A percentile compares a stretch with the other conserved stretches of the same genome.
Conservation (phyloP, 768 basidiomycete genomes). For the Pleurotus citrinopileatus region DNA sequence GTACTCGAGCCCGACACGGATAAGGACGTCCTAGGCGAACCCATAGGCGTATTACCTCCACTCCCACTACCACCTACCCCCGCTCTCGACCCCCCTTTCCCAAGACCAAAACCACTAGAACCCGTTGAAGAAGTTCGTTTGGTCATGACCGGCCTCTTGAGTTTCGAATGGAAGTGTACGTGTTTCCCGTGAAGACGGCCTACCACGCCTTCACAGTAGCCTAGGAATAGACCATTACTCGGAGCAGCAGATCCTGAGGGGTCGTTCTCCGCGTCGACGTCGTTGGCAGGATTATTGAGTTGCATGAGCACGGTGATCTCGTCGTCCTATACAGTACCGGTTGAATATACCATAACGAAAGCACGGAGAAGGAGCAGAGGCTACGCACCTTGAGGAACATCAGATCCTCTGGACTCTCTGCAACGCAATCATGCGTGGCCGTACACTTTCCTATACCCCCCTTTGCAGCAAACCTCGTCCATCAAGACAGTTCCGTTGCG, state of each 20-base stretch:
- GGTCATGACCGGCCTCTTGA: conserved; percentile 79
- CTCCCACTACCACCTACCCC: not conserved
- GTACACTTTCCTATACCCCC: conserved; percentile 83
- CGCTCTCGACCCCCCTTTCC: not conserved
- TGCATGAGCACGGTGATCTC: conserved; percentile 79
- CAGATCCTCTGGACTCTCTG: conserved; percentile 69
- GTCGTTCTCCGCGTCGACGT: not conserved
- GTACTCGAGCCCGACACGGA: too few species aligned
- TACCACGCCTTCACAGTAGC: conserved; percentile 86
- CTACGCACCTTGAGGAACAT: conserved; percentile 84
- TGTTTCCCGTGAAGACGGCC: conserved; percentile 64
- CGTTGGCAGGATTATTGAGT: conserved; percentile 26
- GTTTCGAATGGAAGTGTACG: conserved; percentile 68
- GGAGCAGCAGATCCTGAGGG: not conserved
- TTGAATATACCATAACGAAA: too few species aligned
- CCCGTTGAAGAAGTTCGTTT: conserved; percentile 50
- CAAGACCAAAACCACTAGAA: not conserved
- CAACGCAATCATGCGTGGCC: conserved; percentile 71
- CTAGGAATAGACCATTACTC: conserved; percentile 40
- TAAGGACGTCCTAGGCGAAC: too few species aligned
- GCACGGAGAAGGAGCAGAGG: too few species aligned
- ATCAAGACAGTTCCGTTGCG: conserved; percentile 67
- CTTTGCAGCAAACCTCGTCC: conserved; percentile 83
- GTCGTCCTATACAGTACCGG: conserved; percentile 79
- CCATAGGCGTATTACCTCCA: not conserved